A percentile compares a stretch with the other conserved stretches of the same genome.
These are phyloP conservation scores for Coffea canephora DNA, from an alignment of 257 asterid species.

Conservation along the genomic window DNA sequence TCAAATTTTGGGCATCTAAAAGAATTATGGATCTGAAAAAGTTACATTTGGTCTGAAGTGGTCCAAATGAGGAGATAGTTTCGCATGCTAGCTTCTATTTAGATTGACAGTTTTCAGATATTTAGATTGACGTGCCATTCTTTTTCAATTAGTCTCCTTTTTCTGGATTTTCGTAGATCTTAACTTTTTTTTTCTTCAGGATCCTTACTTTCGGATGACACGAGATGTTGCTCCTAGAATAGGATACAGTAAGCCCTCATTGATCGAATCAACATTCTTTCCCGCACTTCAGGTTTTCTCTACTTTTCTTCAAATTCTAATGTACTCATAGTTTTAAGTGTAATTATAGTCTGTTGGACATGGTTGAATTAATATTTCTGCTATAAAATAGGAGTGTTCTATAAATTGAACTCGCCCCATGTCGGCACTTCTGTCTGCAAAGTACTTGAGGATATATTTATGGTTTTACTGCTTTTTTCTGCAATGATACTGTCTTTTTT, in stretches of 20 bases:
- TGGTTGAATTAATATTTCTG: neutral
- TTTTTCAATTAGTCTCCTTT: neutral
- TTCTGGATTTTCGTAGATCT: neutral
- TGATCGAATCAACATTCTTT: conserved; percentile 90
- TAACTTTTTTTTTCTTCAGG: conserved; percentile 42
- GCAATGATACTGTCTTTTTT: neutral
- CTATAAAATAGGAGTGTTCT: neutral
- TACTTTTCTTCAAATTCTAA: conserved; percentile 1
- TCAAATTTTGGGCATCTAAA: neutral
- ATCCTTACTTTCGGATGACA: conserved; percentile 99
- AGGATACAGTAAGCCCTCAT: conserved; percentile 86
- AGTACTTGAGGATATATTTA: too few species aligned
- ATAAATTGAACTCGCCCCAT: neutral
- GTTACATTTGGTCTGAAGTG: too few species aligned
- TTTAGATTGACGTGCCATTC: neutral
- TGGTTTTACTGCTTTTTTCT: too few species aligned
- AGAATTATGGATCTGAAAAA: neutral
- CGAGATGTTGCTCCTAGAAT: conserved; percentile 96
- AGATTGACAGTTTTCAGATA: neutral
- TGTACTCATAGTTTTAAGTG: neutral
- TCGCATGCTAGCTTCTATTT: too few species aligned
- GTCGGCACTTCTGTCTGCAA: neutral
- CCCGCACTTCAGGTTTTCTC: conserved; percentile 90
- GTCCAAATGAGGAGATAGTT: too few species aligned
- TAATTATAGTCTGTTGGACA: neutral